A percentile compares a stretch with the other conserved stretches of the same genome.
phyloP scores from a whole-genome alignment of 768 basidiomycete species.

The Boletellus emodensis region DNA sequence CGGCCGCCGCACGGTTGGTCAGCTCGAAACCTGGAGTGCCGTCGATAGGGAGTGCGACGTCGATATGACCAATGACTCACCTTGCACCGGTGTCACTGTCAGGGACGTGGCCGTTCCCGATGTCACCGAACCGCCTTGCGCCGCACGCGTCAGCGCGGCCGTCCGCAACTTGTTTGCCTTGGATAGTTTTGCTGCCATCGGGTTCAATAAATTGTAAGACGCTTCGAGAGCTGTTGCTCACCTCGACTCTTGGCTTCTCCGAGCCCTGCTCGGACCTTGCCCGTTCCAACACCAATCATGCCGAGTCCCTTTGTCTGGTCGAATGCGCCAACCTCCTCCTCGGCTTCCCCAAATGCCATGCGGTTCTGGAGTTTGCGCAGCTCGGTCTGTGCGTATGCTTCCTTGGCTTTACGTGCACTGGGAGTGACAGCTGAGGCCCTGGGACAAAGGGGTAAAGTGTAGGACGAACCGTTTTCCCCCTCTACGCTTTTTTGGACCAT shows the following conservation, averaged over 20 bases:
- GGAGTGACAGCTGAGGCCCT: neutral
- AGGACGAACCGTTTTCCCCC: conserved; percentile 83
- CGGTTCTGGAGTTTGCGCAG: conserved; percentile 95
- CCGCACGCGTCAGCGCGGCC: conserved; percentile 75
- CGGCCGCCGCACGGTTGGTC: conserved; percentile 83
- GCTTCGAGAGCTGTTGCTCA: conserved; percentile 34
- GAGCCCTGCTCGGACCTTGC: conserved; percentile 82
- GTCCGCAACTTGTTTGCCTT: conserved; percentile 91
- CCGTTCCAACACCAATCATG: conserved; percentile 87
- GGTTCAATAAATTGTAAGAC: neutral
- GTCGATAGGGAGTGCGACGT: conserved; percentile 10
- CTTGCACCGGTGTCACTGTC: conserved; percentile 95
- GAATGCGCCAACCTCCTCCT: conserved; percentile 94
- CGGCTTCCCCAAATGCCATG: conserved; percentile 92
- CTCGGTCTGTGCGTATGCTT: conserved; percentile 96
- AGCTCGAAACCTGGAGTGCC: conserved; percentile 71
- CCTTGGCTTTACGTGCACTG: conserved; percentile 97
- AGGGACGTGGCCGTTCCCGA: conserved; percentile 90
- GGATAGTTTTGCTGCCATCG: conserved; percentile 79
- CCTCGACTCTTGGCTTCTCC: conserved; percentile 92
- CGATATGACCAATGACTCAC: conserved; percentile 34
- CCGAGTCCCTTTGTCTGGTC: conserved; percentile 98
- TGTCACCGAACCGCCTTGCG: conserved; percentile 46
- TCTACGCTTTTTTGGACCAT: conserved; percentile 91
- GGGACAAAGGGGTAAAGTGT: neutral